Base-by-base conservation (phyloP, 2,329 filamentous ascomycete genomes). In the Daldinia sp. region DNA sequence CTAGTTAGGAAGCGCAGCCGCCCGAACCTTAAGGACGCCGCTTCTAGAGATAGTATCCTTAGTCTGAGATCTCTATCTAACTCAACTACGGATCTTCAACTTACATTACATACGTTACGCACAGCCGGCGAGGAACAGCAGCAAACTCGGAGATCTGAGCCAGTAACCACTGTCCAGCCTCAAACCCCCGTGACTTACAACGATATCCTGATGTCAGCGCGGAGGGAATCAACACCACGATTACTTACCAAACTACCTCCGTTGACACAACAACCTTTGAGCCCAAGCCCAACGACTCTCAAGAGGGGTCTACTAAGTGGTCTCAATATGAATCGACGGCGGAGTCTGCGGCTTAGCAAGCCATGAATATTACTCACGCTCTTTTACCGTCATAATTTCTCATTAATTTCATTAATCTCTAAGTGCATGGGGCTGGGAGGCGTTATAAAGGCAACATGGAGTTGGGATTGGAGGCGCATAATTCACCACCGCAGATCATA, bases 1-100 rank as follows among this genome's bases (percentile, higher is more conserved):
- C 76, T 87, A 27, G 81, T 82, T 49, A 80, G 81, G 71, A 86
- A 85, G 79, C 80, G 82, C 66, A 87, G 84, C 77, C 79, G 79
- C 56, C 82, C 82, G 6, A 77, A 77, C 21, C 77, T 87, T 10
- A 72, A 76, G 43, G 76, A 76, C 29, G 71, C 71, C n/a, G 70
- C 71, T 34, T 75, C 77, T 6, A 73, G 73, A 15, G 77, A 80
- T 39, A 76, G 70, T 59, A 66, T 79, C 49, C 61, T 50, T 56
- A 34, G 29, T 19, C 61, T 65, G 73, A 13, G 60, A 68, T 45
- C 72, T 70, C 76, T 75, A 58, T 75, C 79, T 51, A 64, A 43
- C 37, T 67, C 69, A 25, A 72, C 66, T 56, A 51, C 56, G 29
- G 53, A 68, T 23, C 49, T 70, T 66, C 49, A 64, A 45, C 54